These are phyloP conservation scores for Candida khao-thaluensis DNA, from an alignment of 805 yeast species.

Conservation along the genomic window DNA sequence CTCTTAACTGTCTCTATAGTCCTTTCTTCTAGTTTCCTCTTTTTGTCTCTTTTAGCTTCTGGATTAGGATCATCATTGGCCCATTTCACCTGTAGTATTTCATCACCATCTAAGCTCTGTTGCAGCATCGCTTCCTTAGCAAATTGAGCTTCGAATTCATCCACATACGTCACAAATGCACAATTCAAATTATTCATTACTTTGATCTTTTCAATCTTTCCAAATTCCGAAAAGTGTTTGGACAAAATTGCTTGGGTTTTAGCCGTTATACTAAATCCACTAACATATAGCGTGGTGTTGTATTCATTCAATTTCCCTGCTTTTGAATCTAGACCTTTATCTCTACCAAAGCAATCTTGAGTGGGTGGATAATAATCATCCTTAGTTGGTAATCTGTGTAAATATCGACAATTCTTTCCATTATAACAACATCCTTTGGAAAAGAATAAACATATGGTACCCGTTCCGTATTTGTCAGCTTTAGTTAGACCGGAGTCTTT, in stretches of 20 bases:
- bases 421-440: constrained; percentile 85
- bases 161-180: constrained; percentile 72
- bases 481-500: constrained; percentile 74
- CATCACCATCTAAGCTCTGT: constrained; percentile 65
- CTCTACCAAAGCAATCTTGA: constrained; percentile 90
- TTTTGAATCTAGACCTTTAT: constrained; percentile 72
- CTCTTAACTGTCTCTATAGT: constrained; percentile 54
- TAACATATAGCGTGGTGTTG: constrained; percentile 79
- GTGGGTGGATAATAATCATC: constrained; percentile 60
- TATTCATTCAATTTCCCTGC: constrained; percentile 72
- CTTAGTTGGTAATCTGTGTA: constrained; percentile 71
- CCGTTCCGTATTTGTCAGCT: constrained; percentile 48
- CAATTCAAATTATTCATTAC: constrained; percentile 61
- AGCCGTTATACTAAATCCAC: constrained; percentile 48
- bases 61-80: constrained; percentile 89
- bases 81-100: constrained; percentile 75
- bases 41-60: constrained; percentile 49
- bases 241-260: constrained; percentile 35
- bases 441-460: constrained; percentile 71
- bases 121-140: constrained; percentile 93
- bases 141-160: constrained; percentile 82
- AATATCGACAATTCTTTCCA: constrained; percentile 72
- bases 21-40: constrained; percentile 48
- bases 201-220: constrained; percentile 66
- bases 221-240: constrained; percentile 67